Percentiles rank a stretch among this genome's conserved stretches.
Evolutionary conservation across 177 flowering plant genomes (phyloP).

Genomic region (Vitis hybrid): DNA sequence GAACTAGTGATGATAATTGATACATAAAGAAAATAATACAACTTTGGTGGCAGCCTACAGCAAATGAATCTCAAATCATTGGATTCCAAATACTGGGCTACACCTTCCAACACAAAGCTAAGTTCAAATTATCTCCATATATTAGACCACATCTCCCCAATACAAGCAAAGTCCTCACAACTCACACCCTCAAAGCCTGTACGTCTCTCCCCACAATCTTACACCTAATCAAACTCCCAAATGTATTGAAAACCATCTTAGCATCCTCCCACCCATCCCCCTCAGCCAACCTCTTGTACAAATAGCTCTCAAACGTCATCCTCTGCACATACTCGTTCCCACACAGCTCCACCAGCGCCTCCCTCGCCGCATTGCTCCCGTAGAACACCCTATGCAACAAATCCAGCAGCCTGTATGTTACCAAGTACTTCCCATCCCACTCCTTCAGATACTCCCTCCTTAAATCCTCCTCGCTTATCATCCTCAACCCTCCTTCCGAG

Average conservation of each 20-base stretch:
- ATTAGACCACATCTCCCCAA: no score
- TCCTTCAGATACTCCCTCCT: slow-evolving; percentile 56
- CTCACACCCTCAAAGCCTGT: slow-evolving; percentile 10
- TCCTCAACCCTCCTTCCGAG: slow-evolving; percentile 57
- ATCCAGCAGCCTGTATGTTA: slow-evolving; percentile 62
- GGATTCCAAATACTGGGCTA: no score
- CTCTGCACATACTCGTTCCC: slow-evolving; percentile 74
- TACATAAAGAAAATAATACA: no score
- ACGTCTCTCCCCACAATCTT: slow-evolving; percentile 42
- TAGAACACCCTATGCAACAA: slow-evolving; percentile 74
- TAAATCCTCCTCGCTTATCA: slow-evolving; percentile 62
- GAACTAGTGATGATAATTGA: no score
- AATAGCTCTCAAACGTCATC: slow-evolving; percentile 81
- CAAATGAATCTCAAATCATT: no score
- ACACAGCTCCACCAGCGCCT: slow-evolving; percentile 86
- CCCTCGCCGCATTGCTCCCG: slow-evolving; percentile 59
- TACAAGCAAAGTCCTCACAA: no score
- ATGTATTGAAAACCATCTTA: slow-evolving; percentile 52
- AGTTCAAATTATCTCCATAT: no score
- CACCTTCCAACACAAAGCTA: no score
- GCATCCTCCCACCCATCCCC: slow-evolving; percentile 60
- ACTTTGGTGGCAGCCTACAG: no score
- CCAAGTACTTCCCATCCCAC: slow-evolving; percentile 63
- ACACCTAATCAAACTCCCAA: slow-evolving; percentile 71
- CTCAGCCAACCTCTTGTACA: slow-evolving; percentile 71